phyloP scores from a whole-genome alignment of 2,329 filamentous ascomycete species.

The Fusarium avenaceum region DNA sequence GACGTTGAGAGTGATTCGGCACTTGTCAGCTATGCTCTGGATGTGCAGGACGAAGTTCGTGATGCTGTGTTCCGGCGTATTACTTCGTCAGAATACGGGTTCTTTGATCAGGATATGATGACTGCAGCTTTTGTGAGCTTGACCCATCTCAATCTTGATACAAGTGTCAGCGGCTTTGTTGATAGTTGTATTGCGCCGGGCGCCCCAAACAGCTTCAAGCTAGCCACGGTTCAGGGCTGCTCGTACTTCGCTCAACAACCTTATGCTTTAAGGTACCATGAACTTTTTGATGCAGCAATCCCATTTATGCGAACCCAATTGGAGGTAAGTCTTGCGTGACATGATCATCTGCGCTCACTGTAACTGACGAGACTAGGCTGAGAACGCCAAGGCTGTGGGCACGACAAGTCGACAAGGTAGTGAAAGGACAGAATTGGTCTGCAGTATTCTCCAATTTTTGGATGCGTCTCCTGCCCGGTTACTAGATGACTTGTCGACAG shows the following conservation, averaged over 20 bases:
- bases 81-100: constrained; percentile 60
- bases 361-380: constrained; percentile 26
- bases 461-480: constrained; percentile 61
- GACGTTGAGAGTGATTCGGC: constrained; percentile 72
- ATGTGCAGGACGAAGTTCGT: constrained; percentile 76
- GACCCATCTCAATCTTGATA: constrained; percentile 71
- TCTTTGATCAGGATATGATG: constrained; percentile 74
- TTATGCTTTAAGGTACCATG: constrained; percentile 63
- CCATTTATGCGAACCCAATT: constrained; percentile 70
- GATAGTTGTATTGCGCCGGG: constrained; percentile 69
- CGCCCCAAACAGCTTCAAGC: constrained; percentile 71
- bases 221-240: constrained; percentile 73
- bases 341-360: neutral
- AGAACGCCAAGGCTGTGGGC: constrained; percentile 35
- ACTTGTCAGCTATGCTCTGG: constrained; percentile 75
- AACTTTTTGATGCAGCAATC: constrained; percentile 68
- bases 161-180: constrained; percentile 68
- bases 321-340: constrained; percentile 60
- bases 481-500: constrained; percentile 50
- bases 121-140: constrained; percentile 76
- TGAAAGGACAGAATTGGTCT: constrained; percentile 47
- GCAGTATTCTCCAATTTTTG: constrained; percentile 68
- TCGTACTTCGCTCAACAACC: constrained; percentile 71
- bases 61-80: constrained; percentile 74
- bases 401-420: constrained; percentile 17